Evolutionary conservation across 129 eudicot species (phyloP).

Genomic region (Cynara cardunculus): DNA sequence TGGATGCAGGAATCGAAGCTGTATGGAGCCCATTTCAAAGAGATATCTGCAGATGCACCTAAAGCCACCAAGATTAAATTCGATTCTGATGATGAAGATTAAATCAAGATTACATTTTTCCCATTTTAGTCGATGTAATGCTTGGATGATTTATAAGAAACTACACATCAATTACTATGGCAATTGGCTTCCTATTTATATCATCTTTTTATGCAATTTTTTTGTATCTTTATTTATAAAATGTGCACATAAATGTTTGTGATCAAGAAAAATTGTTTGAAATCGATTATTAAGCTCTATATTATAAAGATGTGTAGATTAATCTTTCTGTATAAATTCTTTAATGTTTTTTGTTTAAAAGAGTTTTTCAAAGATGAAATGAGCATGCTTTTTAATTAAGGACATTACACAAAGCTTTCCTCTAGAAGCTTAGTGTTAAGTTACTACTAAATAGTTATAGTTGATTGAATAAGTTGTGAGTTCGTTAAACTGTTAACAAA

Average conservation of each 20-base stretch:
- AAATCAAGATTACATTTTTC: slow-evolving; percentile 9
- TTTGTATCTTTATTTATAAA: not conserved
- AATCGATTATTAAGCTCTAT: no score
- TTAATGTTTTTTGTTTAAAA: no score
- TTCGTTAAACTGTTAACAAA: no score
- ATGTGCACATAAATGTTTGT: not conserved
- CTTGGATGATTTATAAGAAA: slow-evolving; percentile 14
- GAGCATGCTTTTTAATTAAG: no score
- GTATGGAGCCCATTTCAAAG: slow-evolving; percentile 93
- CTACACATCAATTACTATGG: not conserved
- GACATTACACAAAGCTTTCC: no score
- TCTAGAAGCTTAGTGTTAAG: no score
- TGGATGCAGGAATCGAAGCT: slow-evolving; percentile 81
- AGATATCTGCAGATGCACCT: slow-evolving; percentile 93
- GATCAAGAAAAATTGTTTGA: no score
- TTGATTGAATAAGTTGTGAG: no score
- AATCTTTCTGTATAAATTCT: no score
- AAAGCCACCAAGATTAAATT: slow-evolving; percentile 86
- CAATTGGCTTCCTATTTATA: slow-evolving; percentile 1
- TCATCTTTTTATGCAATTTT: not conserved
- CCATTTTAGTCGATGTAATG: not conserved
- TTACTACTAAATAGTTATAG: no score
- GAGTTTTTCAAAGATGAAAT: no score
- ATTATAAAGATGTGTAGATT: no score
- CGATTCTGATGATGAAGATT: slow-evolving; percentile 69